Conservation (phyloP, 2,329 filamentous ascomycete species). For the Thelonectria olida region DNA sequence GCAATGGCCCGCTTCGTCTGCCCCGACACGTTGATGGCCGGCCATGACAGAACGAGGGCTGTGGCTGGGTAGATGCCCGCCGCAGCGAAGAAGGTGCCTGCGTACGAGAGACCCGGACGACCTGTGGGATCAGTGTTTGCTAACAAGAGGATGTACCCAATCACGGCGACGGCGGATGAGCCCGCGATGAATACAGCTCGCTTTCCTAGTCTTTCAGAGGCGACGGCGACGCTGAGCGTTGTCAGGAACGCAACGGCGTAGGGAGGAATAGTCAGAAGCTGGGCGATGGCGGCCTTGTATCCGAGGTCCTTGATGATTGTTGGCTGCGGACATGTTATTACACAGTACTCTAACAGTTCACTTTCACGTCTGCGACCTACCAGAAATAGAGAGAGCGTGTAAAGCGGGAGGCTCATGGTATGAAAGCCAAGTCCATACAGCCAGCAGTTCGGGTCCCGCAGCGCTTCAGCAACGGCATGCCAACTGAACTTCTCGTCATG, state of each 20-base stretch:
- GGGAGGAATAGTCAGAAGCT: constrained; percentile 70
- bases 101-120: constrained; percentile 66
- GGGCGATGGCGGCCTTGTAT: constrained; percentile 61
- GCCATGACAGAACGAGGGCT: constrained; percentile 73
- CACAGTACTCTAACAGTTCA: no score
- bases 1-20: constrained; percentile 75
- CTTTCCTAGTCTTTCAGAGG: constrained; percentile 65
- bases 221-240: constrained; percentile 65
- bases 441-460: constrained; percentile 76
- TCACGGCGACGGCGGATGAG: constrained; percentile 63
- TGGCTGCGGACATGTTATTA: no score
- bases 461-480: constrained; percentile 69
- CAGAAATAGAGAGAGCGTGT: constrained; percentile 65
- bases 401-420: constrained; percentile 73
- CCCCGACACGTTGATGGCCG: constrained; percentile 75
- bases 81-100: constrained; percentile 70
- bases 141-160: constrained; percentile 71
- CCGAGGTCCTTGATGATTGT: constrained; percentile 65
- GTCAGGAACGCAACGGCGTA: constrained; percentile 70
- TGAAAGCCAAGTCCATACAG: constrained; percentile 78
- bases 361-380: constrained; percentile 43
- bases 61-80: constrained; percentile 74
- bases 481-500: constrained; percentile 75
- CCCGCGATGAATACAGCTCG: constrained; percentile 72
- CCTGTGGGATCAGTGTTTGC: constrained; percentile 55